Evolutionary conservation across 2,329 filamentous ascomycete species (phyloP).

Genomic region (Epichloe coenophiala): DNA sequence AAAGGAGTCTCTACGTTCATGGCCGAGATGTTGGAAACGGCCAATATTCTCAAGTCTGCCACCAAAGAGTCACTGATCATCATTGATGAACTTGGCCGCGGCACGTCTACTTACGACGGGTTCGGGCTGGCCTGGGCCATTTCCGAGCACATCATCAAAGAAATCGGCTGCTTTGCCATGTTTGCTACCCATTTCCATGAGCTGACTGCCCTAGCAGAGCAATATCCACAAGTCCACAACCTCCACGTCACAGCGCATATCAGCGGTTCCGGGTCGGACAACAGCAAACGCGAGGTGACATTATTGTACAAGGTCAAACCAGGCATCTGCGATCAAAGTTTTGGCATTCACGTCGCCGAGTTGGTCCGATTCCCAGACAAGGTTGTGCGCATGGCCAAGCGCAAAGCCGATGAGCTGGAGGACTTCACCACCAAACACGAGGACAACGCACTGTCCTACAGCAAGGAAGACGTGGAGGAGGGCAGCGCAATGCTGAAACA

Average conservation of each 20-base stretch:
- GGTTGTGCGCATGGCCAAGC: constrained; percentile 97
- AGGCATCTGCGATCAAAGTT: constrained; percentile 92
- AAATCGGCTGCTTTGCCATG: constrained; percentile 86
- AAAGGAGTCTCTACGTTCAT: constrained; percentile 98
- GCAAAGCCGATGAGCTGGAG: constrained; percentile 95
- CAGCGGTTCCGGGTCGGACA: constrained; percentile 31
- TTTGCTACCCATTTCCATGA: constrained; percentile 99
- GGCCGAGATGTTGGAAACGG: constrained; percentile 98
- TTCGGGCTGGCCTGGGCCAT: constrained; percentile 99
- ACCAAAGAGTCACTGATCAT: constrained; percentile 94
- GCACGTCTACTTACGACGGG: constrained; percentile 94
- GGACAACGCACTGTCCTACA: constrained; percentile 45
- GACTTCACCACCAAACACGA: constrained; percentile 80
- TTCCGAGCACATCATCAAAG: constrained; percentile 89
- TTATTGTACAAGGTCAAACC: constrained; percentile 93
- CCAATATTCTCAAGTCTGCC: constrained; percentile 94
- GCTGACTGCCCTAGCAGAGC: constrained; percentile 77
- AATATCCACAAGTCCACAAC: constrained; percentile 79
- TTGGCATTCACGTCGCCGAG: constrained; percentile 96
- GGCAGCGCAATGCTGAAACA: constrained; percentile 77
- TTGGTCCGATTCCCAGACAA: constrained; percentile 93
- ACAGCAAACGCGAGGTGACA: constrained; percentile 68
- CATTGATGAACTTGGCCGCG: constrained; percentile 92
- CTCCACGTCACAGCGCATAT: constrained; percentile 95
- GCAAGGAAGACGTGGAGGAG: constrained; percentile 76